phyloP scores from a whole-genome alignment of 352 stramenopile genomes.

The Phytophthora niederhauseri region DNA sequence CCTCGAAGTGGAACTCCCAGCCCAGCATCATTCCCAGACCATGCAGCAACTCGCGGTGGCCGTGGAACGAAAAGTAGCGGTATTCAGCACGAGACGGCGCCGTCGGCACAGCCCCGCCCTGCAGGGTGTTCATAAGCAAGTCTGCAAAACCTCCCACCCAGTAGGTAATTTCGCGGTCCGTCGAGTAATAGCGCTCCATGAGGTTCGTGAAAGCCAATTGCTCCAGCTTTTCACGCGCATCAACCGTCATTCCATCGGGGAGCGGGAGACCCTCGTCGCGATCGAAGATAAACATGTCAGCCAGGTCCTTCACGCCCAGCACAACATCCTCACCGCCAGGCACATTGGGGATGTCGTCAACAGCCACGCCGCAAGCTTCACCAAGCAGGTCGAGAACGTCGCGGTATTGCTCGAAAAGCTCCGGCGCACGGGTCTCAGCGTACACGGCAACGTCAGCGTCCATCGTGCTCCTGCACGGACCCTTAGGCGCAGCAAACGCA shows the following conservation, averaged over 20 bases:
- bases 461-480: constrained; percentile 62
- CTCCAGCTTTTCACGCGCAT: constrained; percentile 60
- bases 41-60: constrained; percentile 81
- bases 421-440: constrained; percentile 51
- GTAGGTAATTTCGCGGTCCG: constrained; percentile 81
- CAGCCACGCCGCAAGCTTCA: constrained; percentile 60
- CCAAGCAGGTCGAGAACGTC: constrained; percentile 61
- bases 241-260: constrained; percentile 56
- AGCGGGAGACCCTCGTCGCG: constrained; percentile 64
- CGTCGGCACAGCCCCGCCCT: constrained; percentile 51
- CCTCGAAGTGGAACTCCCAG: constrained; percentile 78
- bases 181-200: constrained; percentile 88
- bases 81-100: constrained; percentile 58
- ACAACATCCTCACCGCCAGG: constrained; percentile 73
- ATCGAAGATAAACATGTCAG: constrained; percentile 87
- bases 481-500: constrained; percentile 83
- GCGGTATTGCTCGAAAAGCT: constrained; percentile 64
- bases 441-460: constrained; percentile 63
- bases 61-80: constrained; percentile 86
- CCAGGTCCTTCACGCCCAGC: constrained; percentile 81
- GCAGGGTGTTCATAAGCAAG: constrained; percentile 67
- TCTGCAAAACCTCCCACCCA: constrained; percentile 81
- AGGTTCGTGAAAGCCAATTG: constrained; percentile 82
- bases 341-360: constrained; percentile 63
- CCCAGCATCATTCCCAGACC: constrained; percentile 80